Evolutionary conservation across 106 monocot species (phyloP).

Genomic region (Alisma plantagoaquatica): DNA sequence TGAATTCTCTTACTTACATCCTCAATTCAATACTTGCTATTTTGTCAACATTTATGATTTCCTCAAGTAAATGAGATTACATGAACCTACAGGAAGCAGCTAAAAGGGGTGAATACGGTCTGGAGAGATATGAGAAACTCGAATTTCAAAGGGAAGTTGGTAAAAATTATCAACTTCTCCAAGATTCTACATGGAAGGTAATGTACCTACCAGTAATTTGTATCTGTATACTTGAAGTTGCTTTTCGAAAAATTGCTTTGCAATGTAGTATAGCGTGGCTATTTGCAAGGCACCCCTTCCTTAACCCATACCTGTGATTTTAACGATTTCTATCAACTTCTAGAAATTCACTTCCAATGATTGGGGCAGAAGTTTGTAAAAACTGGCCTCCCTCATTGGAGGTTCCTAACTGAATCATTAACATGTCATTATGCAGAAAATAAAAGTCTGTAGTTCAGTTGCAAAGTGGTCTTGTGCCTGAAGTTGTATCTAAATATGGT

Average conservation of each 20-base stretch:
- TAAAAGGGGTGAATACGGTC: slow-evolving; percentile 87
- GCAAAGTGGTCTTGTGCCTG: not conserved
- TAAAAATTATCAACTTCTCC: slow-evolving; percentile 42
- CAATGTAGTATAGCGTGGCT: not conserved
- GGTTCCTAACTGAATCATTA: too few relatives aligned
- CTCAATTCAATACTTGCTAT: too few relatives aligned
- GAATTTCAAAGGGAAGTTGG: slow-evolving; percentile 89
- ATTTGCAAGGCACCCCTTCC: too few relatives aligned
- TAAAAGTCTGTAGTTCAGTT: too few relatives aligned
- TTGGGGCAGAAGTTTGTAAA: not conserved
- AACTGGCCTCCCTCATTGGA: not conserved
- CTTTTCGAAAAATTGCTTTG: not conserved
- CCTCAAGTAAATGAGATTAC: too few relatives aligned
- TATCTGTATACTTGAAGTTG: not conserved
- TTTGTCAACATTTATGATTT: too few relatives aligned
- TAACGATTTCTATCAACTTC: not conserved
- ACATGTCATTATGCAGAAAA: too few relatives aligned
- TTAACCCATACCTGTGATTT: too few relatives aligned
- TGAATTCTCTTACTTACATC: not conserved
- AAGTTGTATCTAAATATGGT: not conserved
- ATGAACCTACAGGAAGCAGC: slow-evolving; percentile 95
- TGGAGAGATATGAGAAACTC: slow-evolving; percentile 80
- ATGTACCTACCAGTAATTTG: not conserved
- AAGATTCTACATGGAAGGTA: slow-evolving; percentile 81
- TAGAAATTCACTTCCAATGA: not conserved